Conservation (phyloP, 495 filamentous ascomycete genomes). For the Podospora comata region DNA sequence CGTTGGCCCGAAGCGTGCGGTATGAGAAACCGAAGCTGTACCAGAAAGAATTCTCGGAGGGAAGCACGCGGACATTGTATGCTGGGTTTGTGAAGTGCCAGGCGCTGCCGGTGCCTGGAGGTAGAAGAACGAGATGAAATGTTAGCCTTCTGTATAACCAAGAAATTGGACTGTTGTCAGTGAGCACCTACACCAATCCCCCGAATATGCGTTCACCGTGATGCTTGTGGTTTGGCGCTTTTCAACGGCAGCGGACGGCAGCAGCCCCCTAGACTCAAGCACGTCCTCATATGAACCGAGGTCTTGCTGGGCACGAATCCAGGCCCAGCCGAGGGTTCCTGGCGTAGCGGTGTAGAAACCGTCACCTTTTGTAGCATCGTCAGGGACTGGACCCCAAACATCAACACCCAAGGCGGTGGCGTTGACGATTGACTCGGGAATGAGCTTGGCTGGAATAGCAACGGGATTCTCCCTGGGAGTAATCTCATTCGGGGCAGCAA, state of each 20-base stretch:
- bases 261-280: neutral
- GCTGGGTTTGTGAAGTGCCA: constrained; percentile 3
- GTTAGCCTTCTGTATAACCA: neutral
- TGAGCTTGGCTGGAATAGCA: constrained; percentile 4
- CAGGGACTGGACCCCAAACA: neutral
- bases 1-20: constrained; percentile 1
- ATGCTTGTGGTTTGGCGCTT: constrained; percentile 6
- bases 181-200: neutral
- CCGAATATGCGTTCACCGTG: neutral
- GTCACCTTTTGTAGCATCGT: neutral
- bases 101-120: neutral
- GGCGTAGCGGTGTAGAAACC: neutral
- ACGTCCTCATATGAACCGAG: neutral
- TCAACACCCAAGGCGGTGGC: constrained; percentile 2
- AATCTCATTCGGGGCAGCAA: no score
- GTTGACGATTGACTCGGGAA: constrained; percentile 13
- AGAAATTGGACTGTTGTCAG: neutral
- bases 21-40: neutral
- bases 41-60: neutral
- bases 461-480: neutral
- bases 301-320: constrained; percentile 3
- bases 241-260: neutral
- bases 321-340: neutral
- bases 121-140: neutral
- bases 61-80: neutral